Evolutionary conservation across 2,329 filamentous ascomycete species (phyloP).

Genomic region (Nannizzia gypsea): DNA sequence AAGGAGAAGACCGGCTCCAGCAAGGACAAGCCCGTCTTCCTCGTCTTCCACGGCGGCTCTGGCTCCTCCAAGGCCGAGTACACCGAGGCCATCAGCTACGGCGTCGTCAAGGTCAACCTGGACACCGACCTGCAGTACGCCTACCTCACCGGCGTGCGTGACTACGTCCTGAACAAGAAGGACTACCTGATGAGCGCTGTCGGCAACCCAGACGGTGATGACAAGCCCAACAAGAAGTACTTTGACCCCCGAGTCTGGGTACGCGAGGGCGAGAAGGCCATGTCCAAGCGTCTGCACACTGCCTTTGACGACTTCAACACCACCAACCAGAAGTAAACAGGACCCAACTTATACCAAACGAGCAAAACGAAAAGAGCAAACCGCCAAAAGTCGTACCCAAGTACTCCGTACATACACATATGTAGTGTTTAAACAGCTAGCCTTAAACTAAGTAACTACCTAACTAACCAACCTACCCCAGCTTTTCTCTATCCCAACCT

Average conservation of each 20-base stretch:
- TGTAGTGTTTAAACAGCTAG: too few relatives aligned
- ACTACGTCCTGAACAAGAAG: conserved; percentile 90
- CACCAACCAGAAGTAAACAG: conserved; percentile 53
- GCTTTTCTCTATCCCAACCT: too few relatives aligned
- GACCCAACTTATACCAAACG: too few relatives aligned
- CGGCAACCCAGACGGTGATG: conserved; percentile 86
- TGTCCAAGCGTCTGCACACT: conserved; percentile 66
- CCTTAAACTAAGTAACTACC: too few relatives aligned
- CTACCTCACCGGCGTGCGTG: conserved; percentile 82
- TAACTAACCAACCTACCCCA: too few relatives aligned
- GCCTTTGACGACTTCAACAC: conserved; percentile 90
- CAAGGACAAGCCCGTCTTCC: conserved; percentile 88
- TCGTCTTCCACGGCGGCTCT: conserved; percentile 98
- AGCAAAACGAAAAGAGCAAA: too few relatives aligned
- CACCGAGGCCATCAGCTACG: conserved; percentile 74
- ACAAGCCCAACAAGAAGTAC: conserved; percentile 99
- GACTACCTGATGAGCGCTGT: conserved; percentile 80
- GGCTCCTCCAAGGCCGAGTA: conserved; percentile 87
- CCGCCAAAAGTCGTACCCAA: too few relatives aligned
- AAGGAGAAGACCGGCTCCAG: conserved; percentile 61
- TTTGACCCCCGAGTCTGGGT: conserved; percentile 90
- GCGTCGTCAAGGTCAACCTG: conserved; percentile 98
- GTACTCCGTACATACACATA: too few relatives aligned
- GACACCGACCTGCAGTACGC: conserved; percentile 97
- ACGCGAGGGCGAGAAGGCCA: conserved; percentile 87